Base-by-base conservation (phyloP, 495 filamentous ascomycete genomes). In the Aspergillus asperescens region DNA sequence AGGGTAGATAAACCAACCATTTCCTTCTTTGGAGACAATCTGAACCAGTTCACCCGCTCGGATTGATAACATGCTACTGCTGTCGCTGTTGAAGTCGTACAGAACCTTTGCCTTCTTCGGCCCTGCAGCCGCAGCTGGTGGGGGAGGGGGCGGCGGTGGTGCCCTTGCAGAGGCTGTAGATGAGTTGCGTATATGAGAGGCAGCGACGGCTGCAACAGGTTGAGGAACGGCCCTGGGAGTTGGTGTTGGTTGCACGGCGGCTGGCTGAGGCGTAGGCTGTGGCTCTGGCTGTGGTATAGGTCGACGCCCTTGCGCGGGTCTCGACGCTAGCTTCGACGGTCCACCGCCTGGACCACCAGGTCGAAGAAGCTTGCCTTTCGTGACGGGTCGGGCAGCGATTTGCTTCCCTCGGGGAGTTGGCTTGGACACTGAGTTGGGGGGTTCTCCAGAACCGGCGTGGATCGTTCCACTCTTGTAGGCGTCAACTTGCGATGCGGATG, bases 381-480 rank as follows among this genome's bases (percentile, higher is more conserved):
- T 96, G 60, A 98, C 94, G 8, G 94, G 90, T 61, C 90, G 86
- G 4, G 88, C 87, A 24, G 89, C 81, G 18, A 95, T 78, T 16
- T 84, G 87, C 66, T 89, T 95, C 39, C 82, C 80, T 63, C 88
- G 88, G 4, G 94, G 94, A 19, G 88, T 93, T 22, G 88, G 90
- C 50, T 75, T 84, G 2, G 90, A 96, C 7, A 86, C 79, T 0
- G 89, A 95, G 62, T 80, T 89, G 6, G 90, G 75, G 25, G 88
- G 83, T 65, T 97, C 89, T 44, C 94, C 94, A 42, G 75, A 82
- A 22, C 81, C 81, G 1, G 90, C 95, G 62, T 95, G 94, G 50
- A 99, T 84, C 8, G 85, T 84, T 50, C 87, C 84, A 57, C 88
- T 94, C 78, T 99, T 99, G 76, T 99, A 99, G 58, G 82, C 76